Evolutionary conservation across 805 yeast species (phyloP), one percentile per base, ranked within the genome.

Genomic region (Starmerella stigmatis): DNA sequence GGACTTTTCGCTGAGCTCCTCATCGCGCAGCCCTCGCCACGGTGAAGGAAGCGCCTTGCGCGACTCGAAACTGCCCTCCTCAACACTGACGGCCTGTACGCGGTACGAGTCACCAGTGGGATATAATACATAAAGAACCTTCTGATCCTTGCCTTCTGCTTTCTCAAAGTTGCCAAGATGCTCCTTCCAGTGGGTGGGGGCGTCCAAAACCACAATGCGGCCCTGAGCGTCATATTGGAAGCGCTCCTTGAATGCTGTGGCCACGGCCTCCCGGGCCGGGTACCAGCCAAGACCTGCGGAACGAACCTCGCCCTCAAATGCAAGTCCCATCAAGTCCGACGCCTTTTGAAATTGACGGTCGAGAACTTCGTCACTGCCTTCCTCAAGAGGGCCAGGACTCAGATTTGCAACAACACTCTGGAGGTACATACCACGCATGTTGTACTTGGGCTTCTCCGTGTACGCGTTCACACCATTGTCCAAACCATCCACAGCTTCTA

Each of bases 1-100:
- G 28, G 86, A 69, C 54, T 73, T 67, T 53, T 77, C 69, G 54
- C 82, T 75, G 55, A 92, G 72, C 31, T 71, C 82, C 25, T 83
- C 89, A 61, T 92, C 98, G 61, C 98, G 78, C 38, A 88, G 67
- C n/a, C 98, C 98, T 69, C 98, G 76, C 86, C 95, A 83, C 16
- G 76, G 73, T 63, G 83, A 92, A 12, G 96, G 96, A 48, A 92
- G 71, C 25, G 95, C 81, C 63, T 75, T 74, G 67, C 98, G 78
- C 60, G 85, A 83, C 51, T 78, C 82, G 60, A 92, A 92, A 13
- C 94, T 79, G 6, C 81, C 69, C 3, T 82, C 68, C 26, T 76
- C 70, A n/a, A 79, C 71, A n/a, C 95, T 80, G 21, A 89, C 96
- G 4, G 96, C 88, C 39, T 94, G 83, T 41, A 92, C 75, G 68